Evolutionary conservation across 2,329 filamentous ascomycete genomes (phyloP).

Genomic region (Sporothrix schenckii): DNA sequence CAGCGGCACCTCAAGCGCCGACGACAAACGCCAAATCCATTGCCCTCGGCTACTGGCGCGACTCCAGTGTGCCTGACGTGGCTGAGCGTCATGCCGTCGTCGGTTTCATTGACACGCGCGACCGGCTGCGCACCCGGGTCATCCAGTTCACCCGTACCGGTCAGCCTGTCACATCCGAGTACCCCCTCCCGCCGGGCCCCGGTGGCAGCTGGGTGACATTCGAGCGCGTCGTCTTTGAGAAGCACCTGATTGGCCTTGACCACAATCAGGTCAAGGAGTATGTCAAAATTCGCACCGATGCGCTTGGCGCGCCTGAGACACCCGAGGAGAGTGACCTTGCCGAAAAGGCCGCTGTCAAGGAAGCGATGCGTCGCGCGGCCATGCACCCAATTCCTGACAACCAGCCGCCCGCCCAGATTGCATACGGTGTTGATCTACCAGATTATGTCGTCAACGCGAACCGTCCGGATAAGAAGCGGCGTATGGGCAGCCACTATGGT

Average conservation of each 20-base stretch:
- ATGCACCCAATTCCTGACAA: constrained; percentile 51
- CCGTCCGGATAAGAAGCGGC: constrained; percentile 50
- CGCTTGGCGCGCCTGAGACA: constrained; percentile 41
- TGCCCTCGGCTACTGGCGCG: constrained; percentile 62
- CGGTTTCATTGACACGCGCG: constrained; percentile 64
- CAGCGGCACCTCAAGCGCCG: constrained; percentile 24
- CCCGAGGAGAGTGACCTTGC: constrained; percentile 47
- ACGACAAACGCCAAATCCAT: constrained; percentile 48
- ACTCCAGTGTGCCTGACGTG: constrained; percentile 55
- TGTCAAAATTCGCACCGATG: constrained; percentile 57
- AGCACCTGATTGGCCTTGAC: constrained; percentile 59
- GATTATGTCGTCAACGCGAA: constrained; percentile 46
- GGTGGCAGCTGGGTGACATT: constrained; percentile 68
- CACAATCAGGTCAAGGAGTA: constrained; percentile 65
- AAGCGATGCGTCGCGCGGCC: constrained; percentile 52
- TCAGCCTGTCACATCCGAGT: constrained; percentile 50
- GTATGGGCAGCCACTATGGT: constrained; percentile 41
- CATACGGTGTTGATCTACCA: constrained; percentile 56
- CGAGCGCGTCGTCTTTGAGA: constrained; percentile 61
- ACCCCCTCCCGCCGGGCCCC: constrained; percentile 59
- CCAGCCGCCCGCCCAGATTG: constrained; percentile 50
- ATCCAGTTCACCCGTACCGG: constrained; percentile 55
- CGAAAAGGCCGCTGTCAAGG: constrained; percentile 50
- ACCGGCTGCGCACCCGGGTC: constrained; percentile 63
- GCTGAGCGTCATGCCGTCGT: constrained; percentile 61